Evolutionary conservation across 2,329 filamentous ascomycete species (phyloP).

Genomic region (Xylaria sp.): DNA sequence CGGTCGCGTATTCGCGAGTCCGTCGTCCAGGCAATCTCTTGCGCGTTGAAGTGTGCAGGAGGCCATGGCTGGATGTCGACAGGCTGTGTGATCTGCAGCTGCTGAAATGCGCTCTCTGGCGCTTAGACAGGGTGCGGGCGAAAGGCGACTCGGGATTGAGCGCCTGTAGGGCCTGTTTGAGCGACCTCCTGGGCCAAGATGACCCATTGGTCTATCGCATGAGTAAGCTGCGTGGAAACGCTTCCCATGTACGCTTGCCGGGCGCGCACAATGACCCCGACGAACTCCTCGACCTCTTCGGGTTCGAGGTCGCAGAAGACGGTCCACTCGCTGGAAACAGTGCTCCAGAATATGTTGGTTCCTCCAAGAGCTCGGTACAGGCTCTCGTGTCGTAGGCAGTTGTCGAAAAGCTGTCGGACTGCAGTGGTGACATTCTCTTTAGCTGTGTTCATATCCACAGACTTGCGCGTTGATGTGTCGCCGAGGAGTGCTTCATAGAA

Average conservation of each 20-base stretch:
- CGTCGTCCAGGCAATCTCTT: constrained; percentile 1
- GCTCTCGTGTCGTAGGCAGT: not conserved
- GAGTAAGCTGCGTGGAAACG: too few species aligned
- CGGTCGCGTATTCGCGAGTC: not conserved
- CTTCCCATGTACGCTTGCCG: too few species aligned
- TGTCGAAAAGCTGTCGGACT: not conserved
- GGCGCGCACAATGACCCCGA: not conserved
- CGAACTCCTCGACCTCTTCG: not conserved
- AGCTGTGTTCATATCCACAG: not conserved
- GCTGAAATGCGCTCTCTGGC: too few species aligned
- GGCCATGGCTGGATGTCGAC: not conserved
- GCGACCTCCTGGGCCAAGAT: too few species aligned
- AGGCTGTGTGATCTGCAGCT: not conserved
- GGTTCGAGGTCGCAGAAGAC: not conserved
- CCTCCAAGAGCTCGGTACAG: constrained; percentile 1
- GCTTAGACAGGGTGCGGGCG: too few species aligned
- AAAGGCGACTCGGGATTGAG: too few species aligned
- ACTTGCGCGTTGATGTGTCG: too few species aligned
- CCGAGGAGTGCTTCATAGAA: too few species aligned
- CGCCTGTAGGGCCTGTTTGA: too few species aligned
- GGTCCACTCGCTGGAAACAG: not conserved
- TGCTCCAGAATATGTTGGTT: not conserved
- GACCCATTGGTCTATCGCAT: too few species aligned
- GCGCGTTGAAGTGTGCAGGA: not conserved
- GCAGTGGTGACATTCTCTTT: not conserved